phyloP scores from a whole-genome alignment of 2,329 filamentous ascomycete species.

The Chaetothyriales sp. region DNA sequence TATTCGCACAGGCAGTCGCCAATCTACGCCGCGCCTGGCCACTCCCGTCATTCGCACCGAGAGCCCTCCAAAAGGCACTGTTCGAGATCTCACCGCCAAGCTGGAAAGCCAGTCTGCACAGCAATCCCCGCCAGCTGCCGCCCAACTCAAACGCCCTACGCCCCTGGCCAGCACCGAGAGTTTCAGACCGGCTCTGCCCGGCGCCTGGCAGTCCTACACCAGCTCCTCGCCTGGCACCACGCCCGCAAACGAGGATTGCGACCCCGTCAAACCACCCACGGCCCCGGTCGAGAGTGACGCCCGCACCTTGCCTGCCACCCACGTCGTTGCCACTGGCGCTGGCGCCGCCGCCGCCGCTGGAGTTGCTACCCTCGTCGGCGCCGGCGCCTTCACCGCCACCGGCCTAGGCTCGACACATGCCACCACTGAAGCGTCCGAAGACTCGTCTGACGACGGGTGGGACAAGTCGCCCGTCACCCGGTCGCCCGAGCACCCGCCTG shows the following conservation, averaged over 20 bases:
- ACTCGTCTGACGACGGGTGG: conserved; percentile 16
- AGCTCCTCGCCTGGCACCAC: conserved; percentile 3
- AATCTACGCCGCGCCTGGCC: not conserved
- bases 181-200: conserved; percentile 40
- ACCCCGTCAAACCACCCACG: conserved; percentile 1
- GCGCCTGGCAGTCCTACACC: conserved; percentile 40
- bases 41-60: conserved; percentile 24
- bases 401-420: conserved; percentile 20
- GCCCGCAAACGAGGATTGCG: conserved; percentile 1
- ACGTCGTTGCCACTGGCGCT: conserved; percentile 27
- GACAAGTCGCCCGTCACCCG: conserved; percentile 23
- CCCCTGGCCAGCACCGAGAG: conserved; percentile 24
- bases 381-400: conserved; percentile 26
- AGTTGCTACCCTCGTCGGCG: conserved; percentile 35
- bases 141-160: conserved; percentile 4
- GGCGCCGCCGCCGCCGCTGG: conserved; percentile 34
- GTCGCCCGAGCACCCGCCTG: conserved; percentile 29
- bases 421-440: conserved; percentile 13
- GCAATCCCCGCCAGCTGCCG: conserved; percentile 10
- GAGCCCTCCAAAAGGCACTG: conserved; percentile 37
- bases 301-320: conserved; percentile 4
- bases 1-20: conserved; percentile 2
- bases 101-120: conserved; percentile 27
- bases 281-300: conserved; percentile 11
- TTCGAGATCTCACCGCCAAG: conserved; percentile 38